A percentile compares a stretch with the other conserved stretches of the same genome.
Evolutionary conservation across 225 moss, liverwort and hornwort genomes (phyloP).

Genomic region (Bryum argenteum): DNA sequence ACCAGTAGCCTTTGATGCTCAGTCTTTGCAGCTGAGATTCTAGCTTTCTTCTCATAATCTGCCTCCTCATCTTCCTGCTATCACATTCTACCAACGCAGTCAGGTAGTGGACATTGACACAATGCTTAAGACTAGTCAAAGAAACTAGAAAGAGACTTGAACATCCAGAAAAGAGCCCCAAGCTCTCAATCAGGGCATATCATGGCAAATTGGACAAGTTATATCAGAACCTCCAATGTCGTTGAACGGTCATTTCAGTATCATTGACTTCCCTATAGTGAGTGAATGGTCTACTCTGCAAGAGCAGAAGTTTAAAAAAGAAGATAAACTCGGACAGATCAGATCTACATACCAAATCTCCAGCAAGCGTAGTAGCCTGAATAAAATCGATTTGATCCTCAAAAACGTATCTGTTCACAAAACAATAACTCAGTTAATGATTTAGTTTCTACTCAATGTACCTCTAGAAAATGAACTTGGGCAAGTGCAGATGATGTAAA

Average conservation of each 20-base stretch:
- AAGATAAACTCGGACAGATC: background rate
- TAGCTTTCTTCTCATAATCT: conserved; percentile 53
- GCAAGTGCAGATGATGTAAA: conserved; percentile 12
- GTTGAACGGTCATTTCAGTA: background rate
- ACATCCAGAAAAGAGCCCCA: background rate
- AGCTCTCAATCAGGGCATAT: background rate
- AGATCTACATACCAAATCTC: conserved; percentile 46
- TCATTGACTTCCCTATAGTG: background rate
- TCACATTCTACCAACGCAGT: conserved; percentile 23
- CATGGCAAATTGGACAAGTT: background rate
- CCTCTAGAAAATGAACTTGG: background rate
- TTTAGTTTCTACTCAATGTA: background rate
- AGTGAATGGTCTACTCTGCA: background rate
- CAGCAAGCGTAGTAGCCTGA: conserved; percentile 63
- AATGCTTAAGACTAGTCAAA: background rate
- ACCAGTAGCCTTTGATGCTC: conserved; percentile 64
- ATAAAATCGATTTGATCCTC: conserved; percentile 76
- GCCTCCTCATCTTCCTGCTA: conserved; percentile 58
- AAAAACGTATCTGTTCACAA: conserved; percentile 55
- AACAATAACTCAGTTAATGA: conserved; percentile 15
- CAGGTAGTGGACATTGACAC: conserved; percentile 13
- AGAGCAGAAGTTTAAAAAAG: conserved; percentile 19
- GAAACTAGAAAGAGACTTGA: background rate
- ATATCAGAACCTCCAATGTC: conserved; percentile 8
- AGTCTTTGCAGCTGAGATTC: conserved; percentile 61